Base-by-base conservation (phyloP, 2,329 filamentous ascomycete genomes). In the Coleophoma crateriformis region DNA sequence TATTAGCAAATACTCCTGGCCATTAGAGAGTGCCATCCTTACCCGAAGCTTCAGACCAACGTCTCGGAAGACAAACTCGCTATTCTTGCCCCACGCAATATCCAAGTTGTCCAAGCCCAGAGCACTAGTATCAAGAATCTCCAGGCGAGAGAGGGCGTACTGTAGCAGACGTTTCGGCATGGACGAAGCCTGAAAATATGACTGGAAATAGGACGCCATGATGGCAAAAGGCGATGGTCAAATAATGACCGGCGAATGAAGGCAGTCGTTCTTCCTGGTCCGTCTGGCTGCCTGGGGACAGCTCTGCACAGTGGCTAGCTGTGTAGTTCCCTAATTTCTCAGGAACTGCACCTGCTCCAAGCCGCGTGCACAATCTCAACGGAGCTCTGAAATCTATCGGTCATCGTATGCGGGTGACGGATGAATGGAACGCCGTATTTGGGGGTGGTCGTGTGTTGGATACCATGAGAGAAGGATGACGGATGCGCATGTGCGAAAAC, bases 111-210 rank as follows among this genome's bases (percentile, higher is more conserved):
- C 90, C 54, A 94, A 78, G 62, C 96, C 88, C 58, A 96, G 74
- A 12, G 87, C 85, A 64, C 95, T 87, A 50, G 89, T 87, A 63
- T 97, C 94, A 52, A 99, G 81, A 49, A 96, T 77, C 59, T 95
- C 90, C 51, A 96, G 77, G 50, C 85, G 84, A 20, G 87, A 86
- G 39, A 99, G 75, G 45, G 85, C 89, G 73, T 94, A 96, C 58
- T 89, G 85, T 57, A 97, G 79, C 61, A 97, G 78, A 67, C 87
- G 84, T 78, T 94, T 95, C 71, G 91, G 88, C 75, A 95, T 89
- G 59, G 82, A 88, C 55, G 90, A 63, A 15, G 55, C 49, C 49
- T 58, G 57, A 39, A 65, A 61, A 48, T 61, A 63, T 15, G 57
- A 53, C 34, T 59, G 58, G n/a, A 67, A 58, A 50, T 64, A 65